Percentiles rank a stretch among this genome's conserved stretches.
Conservation (phyloP, 2,329 filamentous ascomycete genomes). For the Lasiodiplodia citricola region DNA sequence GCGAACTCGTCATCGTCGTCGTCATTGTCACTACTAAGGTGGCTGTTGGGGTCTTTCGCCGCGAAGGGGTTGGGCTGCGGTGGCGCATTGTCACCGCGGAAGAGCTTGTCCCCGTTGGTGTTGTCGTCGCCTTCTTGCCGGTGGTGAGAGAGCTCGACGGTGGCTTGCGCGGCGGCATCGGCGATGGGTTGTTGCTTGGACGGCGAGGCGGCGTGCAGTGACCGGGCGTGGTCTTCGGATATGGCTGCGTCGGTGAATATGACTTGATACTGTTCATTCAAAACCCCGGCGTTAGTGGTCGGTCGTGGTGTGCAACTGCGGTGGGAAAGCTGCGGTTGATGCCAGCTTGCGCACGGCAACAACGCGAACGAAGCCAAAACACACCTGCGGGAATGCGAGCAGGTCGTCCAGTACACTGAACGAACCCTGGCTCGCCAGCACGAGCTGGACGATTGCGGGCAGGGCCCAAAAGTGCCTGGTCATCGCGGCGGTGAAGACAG, state of each 20-base stretch:
- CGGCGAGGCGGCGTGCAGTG: conserved; percentile 31
- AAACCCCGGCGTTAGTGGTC: background rate
- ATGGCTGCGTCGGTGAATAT: conserved; percentile 75
- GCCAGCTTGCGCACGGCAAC: conserved; percentile 16
- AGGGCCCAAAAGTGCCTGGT: conserved; percentile 57
- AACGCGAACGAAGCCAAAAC: conserved; percentile 34
- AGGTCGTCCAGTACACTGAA: conserved; percentile 92
- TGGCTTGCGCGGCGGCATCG: background rate
- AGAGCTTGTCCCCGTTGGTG: background rate
- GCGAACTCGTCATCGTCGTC: conserved; percentile 34
- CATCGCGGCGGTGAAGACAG: conserved; percentile 10
- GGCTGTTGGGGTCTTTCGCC: background rate
- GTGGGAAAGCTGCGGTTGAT: conserved; percentile 1
- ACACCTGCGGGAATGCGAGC: conserved; percentile 82
- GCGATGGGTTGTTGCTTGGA: background rate
- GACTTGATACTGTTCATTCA: conserved; percentile 72
- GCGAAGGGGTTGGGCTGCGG: conserved; percentile 4
- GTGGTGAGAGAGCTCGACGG: conserved; percentile 22
- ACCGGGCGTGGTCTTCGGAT: conserved; percentile 70
- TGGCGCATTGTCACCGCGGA: background rate
- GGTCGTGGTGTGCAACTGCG: background rate
- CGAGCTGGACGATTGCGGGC: conserved; percentile 53
- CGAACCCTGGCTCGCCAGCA: conserved; percentile 59
- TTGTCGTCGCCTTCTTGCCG: background rate
- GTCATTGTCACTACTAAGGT: conserved; percentile 27